Evolutionary conservation across 768 basidiomycete species (phyloP).

Genomic region (Coprinopsis sp.): DNA sequence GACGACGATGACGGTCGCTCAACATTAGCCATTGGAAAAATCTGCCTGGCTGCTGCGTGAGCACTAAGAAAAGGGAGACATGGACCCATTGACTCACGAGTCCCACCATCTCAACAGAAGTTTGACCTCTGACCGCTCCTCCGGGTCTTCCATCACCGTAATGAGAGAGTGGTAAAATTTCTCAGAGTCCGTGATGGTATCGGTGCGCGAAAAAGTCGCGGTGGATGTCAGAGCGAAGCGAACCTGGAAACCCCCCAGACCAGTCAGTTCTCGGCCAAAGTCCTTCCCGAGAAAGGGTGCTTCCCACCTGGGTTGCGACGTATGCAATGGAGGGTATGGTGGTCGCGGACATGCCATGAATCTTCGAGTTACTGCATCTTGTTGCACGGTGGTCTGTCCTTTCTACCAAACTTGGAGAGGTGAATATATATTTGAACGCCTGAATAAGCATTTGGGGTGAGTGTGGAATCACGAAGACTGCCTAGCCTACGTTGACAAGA

Average conservation of each 20-base stretch:
- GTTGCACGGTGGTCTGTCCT: background rate
- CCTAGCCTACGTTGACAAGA: background rate
- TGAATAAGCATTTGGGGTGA: background rate
- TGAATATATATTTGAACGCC: background rate
- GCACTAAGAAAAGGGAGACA: background rate
- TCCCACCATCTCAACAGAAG: constrained; percentile 17
- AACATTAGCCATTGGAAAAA: background rate
- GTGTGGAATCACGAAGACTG: background rate
- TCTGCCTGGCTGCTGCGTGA: background rate
- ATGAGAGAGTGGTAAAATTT: constrained; percentile 16
- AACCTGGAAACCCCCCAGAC: constrained; percentile 4
- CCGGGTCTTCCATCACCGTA: constrained; percentile 15
- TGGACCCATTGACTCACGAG: constrained; percentile 6
- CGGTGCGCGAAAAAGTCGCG: constrained; percentile 15
- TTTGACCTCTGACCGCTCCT: constrained; percentile 14
- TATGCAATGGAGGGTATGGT: background rate
- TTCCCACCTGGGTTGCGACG: background rate
- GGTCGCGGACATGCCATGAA: background rate
- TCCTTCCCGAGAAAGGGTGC: background rate
- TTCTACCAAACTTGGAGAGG: background rate
- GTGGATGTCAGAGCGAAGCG: constrained; percentile 17
- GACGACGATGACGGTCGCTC: too few relatives aligned
- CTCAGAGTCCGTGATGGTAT: constrained; percentile 18
- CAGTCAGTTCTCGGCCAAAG: background rate
- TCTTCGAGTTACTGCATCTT: background rate